Evolutionary conservation across 768 basidiomycete species (phyloP).

Genomic region (Sarcomyxa edulis): DNA sequence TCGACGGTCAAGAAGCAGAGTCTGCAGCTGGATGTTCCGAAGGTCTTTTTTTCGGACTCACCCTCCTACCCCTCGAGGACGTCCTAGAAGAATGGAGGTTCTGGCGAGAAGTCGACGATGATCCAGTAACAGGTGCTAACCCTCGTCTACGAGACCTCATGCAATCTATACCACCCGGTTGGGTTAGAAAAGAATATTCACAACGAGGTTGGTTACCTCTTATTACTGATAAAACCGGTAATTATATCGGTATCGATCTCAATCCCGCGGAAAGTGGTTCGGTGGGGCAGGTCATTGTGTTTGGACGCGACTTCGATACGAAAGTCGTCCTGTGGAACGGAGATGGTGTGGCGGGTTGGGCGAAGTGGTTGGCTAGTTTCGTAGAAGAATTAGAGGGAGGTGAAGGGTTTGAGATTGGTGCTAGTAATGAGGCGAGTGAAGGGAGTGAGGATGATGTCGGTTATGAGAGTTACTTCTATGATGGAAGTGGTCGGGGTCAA

Average conservation of each 20-base stretch:
- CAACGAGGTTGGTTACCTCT: conserved; percentile 96
- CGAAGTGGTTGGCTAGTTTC: conserved; percentile 86
- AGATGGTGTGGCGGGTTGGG: conserved; percentile 91
- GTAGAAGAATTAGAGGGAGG: conserved; percentile 90
- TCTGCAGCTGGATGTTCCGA: conserved; percentile 83
- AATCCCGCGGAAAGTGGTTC: conserved; percentile 75
- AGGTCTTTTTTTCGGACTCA: conserved; percentile 94
- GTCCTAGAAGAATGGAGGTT: conserved; percentile 95
- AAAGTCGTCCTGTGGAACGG: conserved; percentile 95
- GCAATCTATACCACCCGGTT: conserved; percentile 85
- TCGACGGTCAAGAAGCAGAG: conserved; percentile 93
- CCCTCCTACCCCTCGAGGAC: conserved; percentile 87
- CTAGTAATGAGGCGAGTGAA: conserved; percentile 50
- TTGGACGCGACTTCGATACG: conserved; percentile 98
- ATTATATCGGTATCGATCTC: conserved; percentile 95
- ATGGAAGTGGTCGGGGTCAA: conserved; percentile 70
- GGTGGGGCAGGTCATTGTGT: conserved; percentile 92
- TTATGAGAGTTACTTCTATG: conserved; percentile 83
- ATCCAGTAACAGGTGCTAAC: conserved; percentile 83
- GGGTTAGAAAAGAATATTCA: conserved; percentile 88
- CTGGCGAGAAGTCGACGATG: conserved; percentile 91
- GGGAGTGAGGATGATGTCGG: conserved; percentile 82
- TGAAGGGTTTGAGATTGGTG: conserved; percentile 81
- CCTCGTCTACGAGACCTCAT: conserved; percentile 64
- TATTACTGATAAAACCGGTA: conserved; percentile 88